A percentile compares a stretch with the other conserved stretches of the same genome.
phyloP scores from a whole-genome alignment of 2,329 filamentous ascomycete species.

The Cladosporium sp. region DNA sequence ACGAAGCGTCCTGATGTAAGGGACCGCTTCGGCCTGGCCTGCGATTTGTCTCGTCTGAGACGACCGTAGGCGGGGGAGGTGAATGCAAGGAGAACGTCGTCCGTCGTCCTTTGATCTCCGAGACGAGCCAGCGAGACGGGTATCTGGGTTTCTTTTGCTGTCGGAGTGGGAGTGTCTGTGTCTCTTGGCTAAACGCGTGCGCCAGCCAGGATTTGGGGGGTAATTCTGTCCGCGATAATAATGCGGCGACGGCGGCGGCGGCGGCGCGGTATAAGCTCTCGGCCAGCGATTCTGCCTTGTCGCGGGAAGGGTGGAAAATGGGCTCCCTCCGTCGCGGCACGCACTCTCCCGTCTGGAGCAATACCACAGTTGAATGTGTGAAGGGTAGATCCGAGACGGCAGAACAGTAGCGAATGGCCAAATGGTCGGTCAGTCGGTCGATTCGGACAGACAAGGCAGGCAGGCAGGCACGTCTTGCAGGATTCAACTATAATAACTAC shows the following conservation, averaged over 20 bases:
- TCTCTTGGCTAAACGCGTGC: conserved; percentile 2
- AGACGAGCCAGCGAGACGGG: neutral
- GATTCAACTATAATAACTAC: neutral
- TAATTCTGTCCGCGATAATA: too few species aligned
- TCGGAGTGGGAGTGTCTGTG: too few species aligned
- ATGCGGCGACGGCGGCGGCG: too few species aligned
- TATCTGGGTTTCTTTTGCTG: neutral
- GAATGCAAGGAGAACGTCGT: too few species aligned
- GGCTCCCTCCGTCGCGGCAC: conserved; percentile 8
- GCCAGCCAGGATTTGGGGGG: neutral
- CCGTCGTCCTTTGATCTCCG: neutral
- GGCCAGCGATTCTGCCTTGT: neutral
- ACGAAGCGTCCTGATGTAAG: too few species aligned
- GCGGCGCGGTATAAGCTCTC: conserved; percentile 6
- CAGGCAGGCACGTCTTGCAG: too few species aligned
- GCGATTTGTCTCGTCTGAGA: too few species aligned
- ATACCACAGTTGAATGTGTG: neutral
- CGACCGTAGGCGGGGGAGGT: too few species aligned
- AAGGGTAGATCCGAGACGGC: neutral
- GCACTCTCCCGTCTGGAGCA: neutral
- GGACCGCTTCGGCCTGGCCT: too few species aligned
- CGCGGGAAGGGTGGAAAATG: conserved; percentile 3
- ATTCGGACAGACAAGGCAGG: too few species aligned
- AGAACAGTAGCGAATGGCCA: neutral
- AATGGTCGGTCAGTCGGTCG: too few species aligned